These are phyloP conservation scores for Zasmidium citrigriseum DNA, from an alignment of 2,329 filamentous ascomycete genomes.

Conservation along the genomic window DNA sequence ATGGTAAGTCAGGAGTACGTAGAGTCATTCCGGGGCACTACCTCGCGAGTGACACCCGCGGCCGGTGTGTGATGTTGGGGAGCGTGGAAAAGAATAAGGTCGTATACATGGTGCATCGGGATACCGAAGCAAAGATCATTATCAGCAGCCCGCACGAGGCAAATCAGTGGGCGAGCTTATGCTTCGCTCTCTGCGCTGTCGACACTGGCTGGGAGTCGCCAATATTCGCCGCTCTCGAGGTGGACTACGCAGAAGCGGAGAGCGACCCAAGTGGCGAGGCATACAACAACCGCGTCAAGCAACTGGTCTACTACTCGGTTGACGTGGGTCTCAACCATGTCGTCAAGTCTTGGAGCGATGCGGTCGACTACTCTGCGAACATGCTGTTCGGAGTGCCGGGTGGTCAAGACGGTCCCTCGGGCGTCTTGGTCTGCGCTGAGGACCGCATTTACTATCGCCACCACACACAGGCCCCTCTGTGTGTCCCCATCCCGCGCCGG, in stretches of 20 bases:
- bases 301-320: slow-evolving; percentile 94
- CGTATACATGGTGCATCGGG: slow-evolving; percentile 96
- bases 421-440: slow-evolving; percentile 90
- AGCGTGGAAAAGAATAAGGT: slow-evolving; percentile 99
- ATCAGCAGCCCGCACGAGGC: slow-evolving; percentile 97
- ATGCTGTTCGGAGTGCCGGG: slow-evolving; percentile 95
- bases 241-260: slow-evolving; percentile 89
- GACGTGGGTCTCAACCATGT: slow-evolving; percentile 97
- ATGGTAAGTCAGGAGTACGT: slow-evolving; percentile 93
- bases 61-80: slow-evolving; percentile 89
- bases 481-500: slow-evolving; percentile 84
- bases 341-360: slow-evolving; percentile 92
- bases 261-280: slow-evolving; percentile 86
- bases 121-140: slow-evolving; percentile 88
- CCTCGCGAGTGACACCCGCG: slow-evolving; percentile 91
- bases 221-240: slow-evolving; percentile 90
- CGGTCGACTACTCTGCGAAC: slow-evolving; percentile 85
- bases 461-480: slow-evolving; percentile 86
- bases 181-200: slow-evolving; percentile 82
- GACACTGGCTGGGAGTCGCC: slow-evolving; percentile 98
- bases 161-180: slow-evolving; percentile 87
- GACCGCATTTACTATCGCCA: slow-evolving; percentile 97
- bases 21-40: slow-evolving; percentile 95
- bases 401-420: slow-evolving; percentile 88
- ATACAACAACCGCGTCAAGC: slow-evolving; percentile 79